These are phyloP conservation scores for Sugiyamaella grinbergsii DNA, from an alignment of 1,139 yeast species.

Conservation along the genomic window DNA sequence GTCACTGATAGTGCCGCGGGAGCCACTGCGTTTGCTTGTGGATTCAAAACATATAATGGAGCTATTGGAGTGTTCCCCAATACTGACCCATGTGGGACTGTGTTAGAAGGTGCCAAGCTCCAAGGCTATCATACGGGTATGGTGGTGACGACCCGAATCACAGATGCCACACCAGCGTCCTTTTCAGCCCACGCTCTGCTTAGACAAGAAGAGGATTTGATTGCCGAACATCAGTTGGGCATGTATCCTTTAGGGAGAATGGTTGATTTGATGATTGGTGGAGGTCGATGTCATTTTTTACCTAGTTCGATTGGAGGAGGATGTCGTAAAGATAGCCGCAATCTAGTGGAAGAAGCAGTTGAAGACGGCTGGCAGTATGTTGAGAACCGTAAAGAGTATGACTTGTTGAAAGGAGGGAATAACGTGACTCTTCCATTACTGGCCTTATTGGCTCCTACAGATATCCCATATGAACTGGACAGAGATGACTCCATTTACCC, in stretches of 20 bases:
- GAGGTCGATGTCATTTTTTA: constrained; percentile 80
- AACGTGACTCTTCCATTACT: constrained; percentile 70
- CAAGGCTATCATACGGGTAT: constrained; percentile 78
- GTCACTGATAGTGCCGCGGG: constrained; percentile 94
- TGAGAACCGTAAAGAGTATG: constrained; percentile 58
- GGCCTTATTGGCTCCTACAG: constrained; percentile 67
- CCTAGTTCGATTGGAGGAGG: constrained; percentile 49
- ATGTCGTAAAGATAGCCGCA: constrained; percentile 64
- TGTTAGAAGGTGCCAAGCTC: constrained; percentile 78
- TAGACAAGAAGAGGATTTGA: constrained; percentile 75
- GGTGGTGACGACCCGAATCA: constrained; percentile 81
- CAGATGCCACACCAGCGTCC: constrained; percentile 90
- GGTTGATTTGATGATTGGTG: constrained; percentile 85
- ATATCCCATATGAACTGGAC: constrained; percentile 82
- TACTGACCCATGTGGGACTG: constrained; percentile 71
- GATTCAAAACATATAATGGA: constrained; percentile 75
- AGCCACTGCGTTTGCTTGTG: constrained; percentile 87
- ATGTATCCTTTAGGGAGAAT: constrained; percentile 71
- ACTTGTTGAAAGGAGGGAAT: constrained; percentile 54
- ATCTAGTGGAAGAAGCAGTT: constrained; percentile 63
- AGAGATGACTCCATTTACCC: constrained; percentile 62
- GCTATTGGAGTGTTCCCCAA: constrained; percentile 75
- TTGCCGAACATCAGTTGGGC: constrained; percentile 85
- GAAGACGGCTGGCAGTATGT: constrained; percentile 67
- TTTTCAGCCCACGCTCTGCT: constrained; percentile 75